Percentiles rank a stretch among this genome's conserved stretches.
These are phyloP conservation scores for Jatropha podagrica DNA, from an alignment of 441 rosid genomes.

Conservation along the genomic window DNA sequence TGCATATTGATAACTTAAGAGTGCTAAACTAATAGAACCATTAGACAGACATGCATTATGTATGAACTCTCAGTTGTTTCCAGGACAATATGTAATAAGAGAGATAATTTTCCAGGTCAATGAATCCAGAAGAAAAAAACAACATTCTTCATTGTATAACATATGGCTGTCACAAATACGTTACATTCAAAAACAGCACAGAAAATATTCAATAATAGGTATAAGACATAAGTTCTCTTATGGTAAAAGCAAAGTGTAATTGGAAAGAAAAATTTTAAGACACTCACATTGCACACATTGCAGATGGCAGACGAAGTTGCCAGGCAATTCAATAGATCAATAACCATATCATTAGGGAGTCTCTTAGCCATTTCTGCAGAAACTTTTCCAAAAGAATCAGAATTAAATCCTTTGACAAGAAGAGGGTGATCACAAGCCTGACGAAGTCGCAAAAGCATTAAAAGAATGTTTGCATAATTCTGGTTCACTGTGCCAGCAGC, in stretches of 20 bases:
- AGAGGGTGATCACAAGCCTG: slow-evolving; percentile 98
- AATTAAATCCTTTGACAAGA: slow-evolving; percentile 64
- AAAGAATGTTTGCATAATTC: slow-evolving; percentile 94
- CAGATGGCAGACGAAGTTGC: slow-evolving; percentile 73
- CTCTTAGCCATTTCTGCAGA: slow-evolving; percentile 70
- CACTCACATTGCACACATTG: slow-evolving; percentile 66
- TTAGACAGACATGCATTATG: not conserved
- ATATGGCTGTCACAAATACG: not conserved
- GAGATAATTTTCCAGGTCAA: not conserved
- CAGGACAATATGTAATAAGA: not conserved
- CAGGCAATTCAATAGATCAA: slow-evolving; percentile 50
- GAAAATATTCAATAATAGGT: not conserved
- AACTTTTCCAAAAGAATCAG: slow-evolving; percentile 60
- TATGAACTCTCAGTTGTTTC: not conserved
- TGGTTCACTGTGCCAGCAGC: slow-evolving; percentile 92
- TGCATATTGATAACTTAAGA: not conserved
- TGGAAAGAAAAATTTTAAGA: not conserved
- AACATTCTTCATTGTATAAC: not conserved
- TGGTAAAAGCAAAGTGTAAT: not conserved
- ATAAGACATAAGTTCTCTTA: not conserved
- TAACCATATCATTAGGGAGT: slow-evolving; percentile 57
- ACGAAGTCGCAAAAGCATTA: slow-evolving; percentile 96
- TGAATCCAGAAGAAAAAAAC: not conserved
- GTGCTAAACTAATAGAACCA: not conserved
- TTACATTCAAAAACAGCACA: not conserved